Conservation (phyloP, 352 stramenopile species). For the Phytopythium montanum region DNA sequence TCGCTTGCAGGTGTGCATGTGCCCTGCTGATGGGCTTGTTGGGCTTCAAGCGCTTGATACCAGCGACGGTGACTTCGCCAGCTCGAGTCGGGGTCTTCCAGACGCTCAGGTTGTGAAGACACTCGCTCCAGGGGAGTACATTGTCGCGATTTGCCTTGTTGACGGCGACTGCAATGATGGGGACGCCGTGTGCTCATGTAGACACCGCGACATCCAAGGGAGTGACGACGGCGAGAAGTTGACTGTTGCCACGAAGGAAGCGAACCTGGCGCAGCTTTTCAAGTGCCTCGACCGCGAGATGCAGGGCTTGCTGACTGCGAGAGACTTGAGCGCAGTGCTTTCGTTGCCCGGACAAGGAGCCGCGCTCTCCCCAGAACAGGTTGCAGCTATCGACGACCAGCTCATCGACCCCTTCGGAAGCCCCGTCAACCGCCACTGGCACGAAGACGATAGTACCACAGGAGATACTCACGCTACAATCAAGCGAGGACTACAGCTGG, state of each 20-base stretch:
- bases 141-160: constrained; percentile 20
- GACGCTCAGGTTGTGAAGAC: constrained; percentile 13
- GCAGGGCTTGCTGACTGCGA: constrained; percentile 5
- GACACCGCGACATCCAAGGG: constrained; percentile 1
- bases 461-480: not conserved
- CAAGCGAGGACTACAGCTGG: constrained; percentile 17
- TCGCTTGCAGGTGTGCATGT: constrained; percentile 1
- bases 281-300: constrained; percentile 42
- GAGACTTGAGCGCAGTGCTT: constrained; percentile 24
- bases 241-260: constrained; percentile 12
- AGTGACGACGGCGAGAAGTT: constrained; percentile 2
- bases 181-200: constrained; percentile 6
- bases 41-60: not conserved
- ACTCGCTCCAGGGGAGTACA: constrained; percentile 37
- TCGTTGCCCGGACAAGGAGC: constrained; percentile 16
- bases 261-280: constrained; percentile 41
- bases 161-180: not conserved
- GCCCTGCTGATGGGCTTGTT: not conserved
- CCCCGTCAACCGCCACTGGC: not conserved
- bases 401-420: constrained; percentile 5
- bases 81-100: not conserved
- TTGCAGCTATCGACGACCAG: constrained; percentile 5
- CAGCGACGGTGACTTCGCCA: not conserved
- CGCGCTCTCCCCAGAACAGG: not conserved
- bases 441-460: too few species aligned